phyloP scores from a whole-genome alignment of 257 asterid genomes.

The Galeopsis tetrahit region DNA sequence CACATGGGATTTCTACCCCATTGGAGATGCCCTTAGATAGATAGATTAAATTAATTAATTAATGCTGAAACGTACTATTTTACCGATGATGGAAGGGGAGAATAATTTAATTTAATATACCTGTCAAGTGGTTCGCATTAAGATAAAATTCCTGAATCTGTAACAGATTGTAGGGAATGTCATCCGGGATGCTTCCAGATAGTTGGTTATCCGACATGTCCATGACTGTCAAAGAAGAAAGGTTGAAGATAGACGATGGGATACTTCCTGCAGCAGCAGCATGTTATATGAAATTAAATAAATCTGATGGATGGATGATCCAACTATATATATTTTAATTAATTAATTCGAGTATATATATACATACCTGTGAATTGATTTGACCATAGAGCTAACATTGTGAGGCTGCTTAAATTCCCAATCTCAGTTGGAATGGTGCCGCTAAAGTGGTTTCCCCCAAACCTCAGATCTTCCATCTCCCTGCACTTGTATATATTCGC shows the following conservation, averaged over 20 bases:
- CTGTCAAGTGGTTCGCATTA: not conserved
- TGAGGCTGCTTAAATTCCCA: not conserved
- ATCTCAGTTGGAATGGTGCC: slow-evolving; percentile 4
- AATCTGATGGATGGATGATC: too few relatives aligned
- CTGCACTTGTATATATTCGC: not conserved
- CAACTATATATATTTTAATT: too few relatives aligned
- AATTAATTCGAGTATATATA: not conserved
- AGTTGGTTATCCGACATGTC: not conserved
- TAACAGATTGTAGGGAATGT: not conserved
- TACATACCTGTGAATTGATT: not conserved
- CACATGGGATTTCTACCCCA: too few relatives aligned
- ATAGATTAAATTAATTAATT: too few relatives aligned
- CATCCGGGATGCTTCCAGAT: not conserved
- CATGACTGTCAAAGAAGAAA: not conserved
- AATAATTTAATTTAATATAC: not conserved
- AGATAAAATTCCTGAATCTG: not conserved
- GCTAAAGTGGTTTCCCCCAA: not conserved
- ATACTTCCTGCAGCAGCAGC: not conserved
- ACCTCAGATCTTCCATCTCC: not conserved
- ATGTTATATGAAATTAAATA: not conserved
- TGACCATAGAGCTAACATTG: not conserved
- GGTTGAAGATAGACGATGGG: not conserved
- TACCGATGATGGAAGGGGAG: too few relatives aligned
- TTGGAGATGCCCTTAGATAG: too few relatives aligned
- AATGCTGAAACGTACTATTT: not conserved